These are phyloP conservation scores for Aspergillus cejpii DNA, from an alignment of 2,329 filamentous ascomycete species.

Conservation along the genomic window DNA sequence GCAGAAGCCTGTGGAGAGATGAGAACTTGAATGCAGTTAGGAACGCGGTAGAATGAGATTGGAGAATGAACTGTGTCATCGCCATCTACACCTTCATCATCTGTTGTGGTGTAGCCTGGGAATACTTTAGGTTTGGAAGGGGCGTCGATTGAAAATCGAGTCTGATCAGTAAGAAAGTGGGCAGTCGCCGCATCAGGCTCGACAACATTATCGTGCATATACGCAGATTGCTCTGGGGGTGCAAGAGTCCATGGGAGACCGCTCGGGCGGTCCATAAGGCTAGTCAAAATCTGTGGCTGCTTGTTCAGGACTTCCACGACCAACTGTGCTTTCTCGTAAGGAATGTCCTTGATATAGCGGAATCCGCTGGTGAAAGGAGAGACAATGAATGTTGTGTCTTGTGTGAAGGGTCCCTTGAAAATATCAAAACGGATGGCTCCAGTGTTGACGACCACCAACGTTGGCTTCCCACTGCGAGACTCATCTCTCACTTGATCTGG, in stretches of 20 bases:
- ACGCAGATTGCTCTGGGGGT: conserved; percentile 42
- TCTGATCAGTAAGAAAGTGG: conserved; percentile 21
- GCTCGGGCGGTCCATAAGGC: conserved; percentile 13
- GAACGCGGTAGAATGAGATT: conserved; percentile 68
- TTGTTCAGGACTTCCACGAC: conserved; percentile 57
- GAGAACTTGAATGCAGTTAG: conserved; percentile 74
- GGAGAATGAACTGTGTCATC: conserved; percentile 80
- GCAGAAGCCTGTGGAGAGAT: conserved; percentile 39
- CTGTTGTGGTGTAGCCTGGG: conserved; percentile 81
- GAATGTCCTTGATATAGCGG: conserved; percentile 69
- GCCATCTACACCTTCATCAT: conserved; percentile 75
- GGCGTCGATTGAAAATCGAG: conserved; percentile 17
- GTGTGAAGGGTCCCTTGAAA: conserved; percentile 84
- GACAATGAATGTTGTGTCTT: conserved; percentile 76
- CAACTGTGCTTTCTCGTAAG: conserved; percentile 65
- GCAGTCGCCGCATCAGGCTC: conserved; percentile 10
- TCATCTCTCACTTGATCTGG: conserved; percentile 58
- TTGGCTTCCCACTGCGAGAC: conserved; percentile 53
- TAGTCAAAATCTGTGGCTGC: conserved; percentile 46
- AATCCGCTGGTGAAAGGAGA: conserved; percentile 82
- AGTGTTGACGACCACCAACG: conserved; percentile 73
- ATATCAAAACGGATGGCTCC: conserved; percentile 93
- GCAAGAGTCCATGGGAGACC: conserved; percentile 30
- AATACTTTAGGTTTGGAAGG: conserved; percentile 38
- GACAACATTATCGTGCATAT: conserved; percentile 16